phyloP scores from a whole-genome alignment of 192 early-diverging fungal genomes.

The Martensiomyces pterosporus region DNA sequence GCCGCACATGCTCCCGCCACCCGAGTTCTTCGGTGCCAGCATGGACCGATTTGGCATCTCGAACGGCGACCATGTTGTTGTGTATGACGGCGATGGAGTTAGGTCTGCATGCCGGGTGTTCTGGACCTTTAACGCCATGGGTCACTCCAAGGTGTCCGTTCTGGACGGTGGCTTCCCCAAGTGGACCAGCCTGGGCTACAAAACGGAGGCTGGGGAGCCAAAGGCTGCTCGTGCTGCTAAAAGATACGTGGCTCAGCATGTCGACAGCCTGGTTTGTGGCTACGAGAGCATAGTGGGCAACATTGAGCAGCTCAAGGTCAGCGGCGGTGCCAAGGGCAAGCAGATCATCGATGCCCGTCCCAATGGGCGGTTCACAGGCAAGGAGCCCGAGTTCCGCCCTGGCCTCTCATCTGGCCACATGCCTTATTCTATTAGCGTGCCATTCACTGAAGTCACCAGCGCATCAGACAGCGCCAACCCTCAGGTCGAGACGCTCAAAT shows the following conservation, averaged over 20 bases:
- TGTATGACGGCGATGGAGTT: slow-evolving; percentile 82
- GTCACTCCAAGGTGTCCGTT: slow-evolving; percentile 81
- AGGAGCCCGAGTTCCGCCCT: slow-evolving; percentile 71
- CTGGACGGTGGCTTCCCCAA: slow-evolving; percentile 84
- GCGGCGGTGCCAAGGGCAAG: slow-evolving; percentile 13
- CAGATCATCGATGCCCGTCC: slow-evolving; percentile 74
- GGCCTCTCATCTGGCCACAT: slow-evolving; percentile 79
- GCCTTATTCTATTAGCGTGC: slow-evolving; percentile 73
- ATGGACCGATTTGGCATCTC: slow-evolving; percentile 71
- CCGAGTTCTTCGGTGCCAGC: slow-evolving; percentile 64
- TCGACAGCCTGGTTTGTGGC: slow-evolving; percentile 48
- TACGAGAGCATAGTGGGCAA: slow-evolving; percentile 58
- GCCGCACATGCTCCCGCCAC: slow-evolving; percentile 90
- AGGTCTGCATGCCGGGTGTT: slow-evolving; percentile 82
- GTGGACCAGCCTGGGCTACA: slow-evolving; percentile 58
- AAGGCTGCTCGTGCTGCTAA: not conserved
- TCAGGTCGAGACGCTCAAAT: slow-evolving; percentile 40
- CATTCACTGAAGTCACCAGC: slow-evolving; percentile 60
- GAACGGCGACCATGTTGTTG: slow-evolving; percentile 78
- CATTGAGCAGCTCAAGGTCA: slow-evolving; percentile 41
- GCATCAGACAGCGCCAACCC: slow-evolving; percentile 2
- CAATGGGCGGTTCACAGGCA: slow-evolving; percentile 53
- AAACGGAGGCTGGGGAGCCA: slow-evolving; percentile 31
- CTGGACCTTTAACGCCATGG: slow-evolving; percentile 90
- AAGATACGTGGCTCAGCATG: slow-evolving; percentile 18